These are phyloP conservation scores for Amanita subjunquillea DNA, from an alignment of 768 basidiomycete genomes.

Conservation along the genomic window DNA sequence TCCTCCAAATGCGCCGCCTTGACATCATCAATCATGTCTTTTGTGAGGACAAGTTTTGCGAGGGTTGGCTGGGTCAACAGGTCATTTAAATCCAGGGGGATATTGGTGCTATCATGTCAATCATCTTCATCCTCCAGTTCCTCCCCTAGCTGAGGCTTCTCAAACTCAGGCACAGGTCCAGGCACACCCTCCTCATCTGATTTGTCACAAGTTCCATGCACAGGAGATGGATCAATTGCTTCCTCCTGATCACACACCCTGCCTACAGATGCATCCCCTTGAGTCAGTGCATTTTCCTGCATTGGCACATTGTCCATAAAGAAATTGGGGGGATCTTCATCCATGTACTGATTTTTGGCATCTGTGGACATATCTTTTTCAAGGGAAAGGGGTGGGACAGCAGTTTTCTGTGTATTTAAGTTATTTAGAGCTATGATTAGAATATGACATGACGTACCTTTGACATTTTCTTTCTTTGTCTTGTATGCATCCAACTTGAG, in stretches of 20 bases:
- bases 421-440: background rate
- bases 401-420: background rate
- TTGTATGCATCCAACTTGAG: background rate
- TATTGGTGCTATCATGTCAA: background rate
- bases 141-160: background rate
- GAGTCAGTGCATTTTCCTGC: background rate
- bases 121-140: background rate
- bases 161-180: background rate
- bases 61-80: slow-evolving; percentile 1
- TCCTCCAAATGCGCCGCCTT: background rate
- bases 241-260: background rate
- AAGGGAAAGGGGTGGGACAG: background rate
- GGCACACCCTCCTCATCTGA: background rate
- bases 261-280: background rate
- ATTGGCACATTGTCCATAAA: background rate
- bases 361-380: background rate
- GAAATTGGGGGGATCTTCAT: background rate
- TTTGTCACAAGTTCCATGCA: background rate
- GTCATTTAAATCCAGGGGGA: background rate
- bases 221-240: background rate
- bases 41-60: background rate
- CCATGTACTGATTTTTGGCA: background rate
- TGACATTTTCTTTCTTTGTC: background rate
- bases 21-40: slow-evolving; percentile 3
- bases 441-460: background rate